Evolutionary conservation across 2,329 filamentous ascomycete species (phyloP).

Genomic region (Clonostachys byssicola): DNA sequence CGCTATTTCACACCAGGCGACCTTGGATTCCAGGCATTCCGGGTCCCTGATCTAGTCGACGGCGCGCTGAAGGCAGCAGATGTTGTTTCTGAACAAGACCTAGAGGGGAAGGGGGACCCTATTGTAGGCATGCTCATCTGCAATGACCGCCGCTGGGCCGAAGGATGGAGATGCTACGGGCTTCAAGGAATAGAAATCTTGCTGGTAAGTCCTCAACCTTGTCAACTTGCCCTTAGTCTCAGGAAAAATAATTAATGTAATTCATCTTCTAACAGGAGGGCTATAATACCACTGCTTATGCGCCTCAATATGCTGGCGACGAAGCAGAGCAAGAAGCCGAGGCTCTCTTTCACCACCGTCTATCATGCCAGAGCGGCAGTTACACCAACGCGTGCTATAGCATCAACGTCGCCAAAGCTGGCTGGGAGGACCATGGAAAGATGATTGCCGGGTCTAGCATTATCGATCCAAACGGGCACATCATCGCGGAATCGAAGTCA

Average conservation of each 20-base stretch:
- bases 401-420: conserved; percentile 42
- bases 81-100: not conserved
- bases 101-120: conserved; percentile 34
- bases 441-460: conserved; percentile 45
- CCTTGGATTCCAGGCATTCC: conserved; percentile 48
- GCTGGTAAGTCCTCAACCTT: conserved; percentile 2
- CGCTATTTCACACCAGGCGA: conserved; percentile 48
- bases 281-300: conserved; percentile 46
- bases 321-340: conserved; percentile 34
- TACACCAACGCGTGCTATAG: conserved; percentile 50
- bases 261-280: conserved; percentile 19
- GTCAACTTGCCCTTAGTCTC: not conserved
- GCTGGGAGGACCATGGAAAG: conserved; percentile 33
- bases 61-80: conserved; percentile 19
- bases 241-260: not conserved
- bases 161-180: conserved; percentile 46
- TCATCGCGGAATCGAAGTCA: conserved; percentile 41
- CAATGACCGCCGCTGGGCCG: conserved; percentile 50
- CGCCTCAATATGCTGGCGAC: conserved; percentile 31
- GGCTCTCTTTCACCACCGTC: conserved; percentile 45
- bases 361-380: conserved; percentile 46
- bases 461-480: conserved; percentile 39
- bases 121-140: conserved; percentile 53
- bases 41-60: conserved; percentile 37
- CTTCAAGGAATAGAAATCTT: conserved; percentile 30